Evolutionary conservation across 495 filamentous ascomycete genomes (phyloP).

Genomic region (Aspergillus baeticus): DNA sequence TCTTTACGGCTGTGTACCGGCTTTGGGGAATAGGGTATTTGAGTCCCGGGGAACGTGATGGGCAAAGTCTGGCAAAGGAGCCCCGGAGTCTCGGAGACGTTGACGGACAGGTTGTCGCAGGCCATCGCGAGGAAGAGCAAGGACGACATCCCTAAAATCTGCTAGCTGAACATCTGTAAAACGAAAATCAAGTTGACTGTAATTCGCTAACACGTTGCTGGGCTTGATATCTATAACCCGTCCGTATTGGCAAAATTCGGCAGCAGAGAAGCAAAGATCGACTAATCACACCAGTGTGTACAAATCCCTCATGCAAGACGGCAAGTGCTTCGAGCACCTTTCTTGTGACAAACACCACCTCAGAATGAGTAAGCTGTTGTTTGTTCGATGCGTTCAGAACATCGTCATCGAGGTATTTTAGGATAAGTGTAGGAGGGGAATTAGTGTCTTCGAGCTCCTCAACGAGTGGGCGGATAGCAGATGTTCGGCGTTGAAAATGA

Average conservation of each 20-base stretch:
- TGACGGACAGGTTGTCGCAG: too few species aligned
- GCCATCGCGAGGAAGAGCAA: too few species aligned
- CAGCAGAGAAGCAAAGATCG: background rate
- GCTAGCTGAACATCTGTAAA: background rate
- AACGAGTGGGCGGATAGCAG: constrained; percentile 28
- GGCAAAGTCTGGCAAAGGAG: constrained; percentile 60
- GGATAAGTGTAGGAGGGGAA: constrained; percentile 37
- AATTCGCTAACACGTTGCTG: background rate
- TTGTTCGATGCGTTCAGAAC: constrained; percentile 31
- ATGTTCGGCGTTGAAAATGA: constrained; percentile 33
- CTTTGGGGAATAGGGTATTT: constrained; percentile 78
- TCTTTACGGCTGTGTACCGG: constrained; percentile 81
- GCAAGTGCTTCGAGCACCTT: constrained; percentile 10
- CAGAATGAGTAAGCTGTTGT: constrained; percentile 24
- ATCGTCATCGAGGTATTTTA: constrained; percentile 40
- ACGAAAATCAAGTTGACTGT: background rate
- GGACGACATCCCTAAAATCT: too few species aligned
- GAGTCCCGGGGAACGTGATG: constrained; percentile 44
- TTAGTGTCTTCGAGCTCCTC: constrained; percentile 38
- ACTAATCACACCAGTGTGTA: constrained; percentile 8
- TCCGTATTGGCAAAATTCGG: background rate
- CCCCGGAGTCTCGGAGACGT: too few species aligned
- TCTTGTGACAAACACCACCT: constrained; percentile 14
- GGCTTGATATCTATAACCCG: constrained; percentile 1
- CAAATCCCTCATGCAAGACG: constrained; percentile 9